phyloP scores from a whole-genome alignment of 345 rosid genomes.

The Excoecaria cochinchinensis region DNA sequence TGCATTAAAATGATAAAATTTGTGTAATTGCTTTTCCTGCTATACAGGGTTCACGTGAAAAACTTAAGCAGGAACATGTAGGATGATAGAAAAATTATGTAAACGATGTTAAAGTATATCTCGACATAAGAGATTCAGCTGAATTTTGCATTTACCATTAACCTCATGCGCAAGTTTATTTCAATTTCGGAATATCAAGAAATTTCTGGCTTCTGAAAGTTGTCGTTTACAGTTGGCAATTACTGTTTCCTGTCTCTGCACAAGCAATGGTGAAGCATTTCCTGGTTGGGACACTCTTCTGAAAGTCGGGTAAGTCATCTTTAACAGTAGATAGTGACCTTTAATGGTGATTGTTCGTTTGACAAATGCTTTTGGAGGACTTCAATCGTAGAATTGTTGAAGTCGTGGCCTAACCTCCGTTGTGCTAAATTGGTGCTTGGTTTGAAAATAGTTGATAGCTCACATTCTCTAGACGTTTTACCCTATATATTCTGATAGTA shows the following conservation, averaged over 20 bases:
- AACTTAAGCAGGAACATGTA: background rate
- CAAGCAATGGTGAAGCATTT: constrained; percentile 75
- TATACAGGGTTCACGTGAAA: background rate
- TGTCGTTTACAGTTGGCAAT: constrained; percentile 52
- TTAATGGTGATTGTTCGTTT: background rate
- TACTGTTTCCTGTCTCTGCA: constrained; percentile 62
- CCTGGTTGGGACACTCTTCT: constrained; percentile 93
- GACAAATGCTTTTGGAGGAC: background rate
- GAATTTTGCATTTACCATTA: background rate
- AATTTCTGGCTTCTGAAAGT: constrained; percentile 13
- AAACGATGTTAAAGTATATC: background rate
- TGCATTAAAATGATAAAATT: background rate
- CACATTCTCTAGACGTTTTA: background rate
- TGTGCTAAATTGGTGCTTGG: background rate
- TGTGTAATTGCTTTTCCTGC: background rate
- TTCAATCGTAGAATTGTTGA: background rate
- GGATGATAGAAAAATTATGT: background rate
- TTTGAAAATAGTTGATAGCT: background rate
- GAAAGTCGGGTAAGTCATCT: constrained; percentile 57
- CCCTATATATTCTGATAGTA: background rate
- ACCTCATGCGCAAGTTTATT: background rate
- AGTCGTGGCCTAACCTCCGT: background rate
- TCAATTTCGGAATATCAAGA: background rate
- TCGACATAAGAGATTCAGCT: background rate
- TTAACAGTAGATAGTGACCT: background rate